Evolutionary conservation across 1,284 basidiomycete genomes (phyloP).

Genomic region (Papiliotrema fonsecae): DNA sequence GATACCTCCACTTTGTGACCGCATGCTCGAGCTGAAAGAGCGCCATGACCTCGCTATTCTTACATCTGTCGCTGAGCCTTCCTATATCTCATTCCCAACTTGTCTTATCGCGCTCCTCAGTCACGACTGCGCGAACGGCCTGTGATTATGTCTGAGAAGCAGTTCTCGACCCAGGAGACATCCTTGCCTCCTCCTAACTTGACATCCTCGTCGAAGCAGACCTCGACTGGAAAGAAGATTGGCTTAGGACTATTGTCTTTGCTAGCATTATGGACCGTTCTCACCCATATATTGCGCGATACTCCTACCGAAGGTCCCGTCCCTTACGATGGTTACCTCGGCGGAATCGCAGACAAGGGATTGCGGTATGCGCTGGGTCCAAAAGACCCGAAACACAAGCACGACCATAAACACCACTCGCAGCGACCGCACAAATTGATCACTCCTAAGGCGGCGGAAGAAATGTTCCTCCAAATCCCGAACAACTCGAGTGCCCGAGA

Average conservation of each 20-base stretch:
- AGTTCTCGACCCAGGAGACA: background rate
- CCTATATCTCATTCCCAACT: too few relatives aligned
- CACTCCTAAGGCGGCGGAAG: slow-evolving; percentile 37
- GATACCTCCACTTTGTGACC: too few relatives aligned
- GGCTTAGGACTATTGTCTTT: background rate
- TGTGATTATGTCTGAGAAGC: too few relatives aligned
- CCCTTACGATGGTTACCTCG: background rate
- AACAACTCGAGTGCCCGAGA: slow-evolving; percentile 36
- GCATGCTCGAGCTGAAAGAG: too few relatives aligned
- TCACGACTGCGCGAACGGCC: too few relatives aligned
- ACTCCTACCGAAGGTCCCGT: background rate
- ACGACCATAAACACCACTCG: slow-evolving; percentile 4
- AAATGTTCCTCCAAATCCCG: slow-evolving; percentile 42
- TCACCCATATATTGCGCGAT: background rate
- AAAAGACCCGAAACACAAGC: background rate
- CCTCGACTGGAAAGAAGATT: background rate
- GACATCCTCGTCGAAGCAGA: background rate
- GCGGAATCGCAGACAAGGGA: background rate
- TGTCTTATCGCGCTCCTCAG: too few relatives aligned
- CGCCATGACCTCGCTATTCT: too few relatives aligned
- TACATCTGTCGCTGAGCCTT: too few relatives aligned
- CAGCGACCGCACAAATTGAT: slow-evolving; percentile 8
- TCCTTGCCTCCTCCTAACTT: background rate
- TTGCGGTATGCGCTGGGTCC: background rate
- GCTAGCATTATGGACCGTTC: background rate